phyloP scores from a whole-genome alignment of 73 alveolate species.

The Chromera velia region DNA sequence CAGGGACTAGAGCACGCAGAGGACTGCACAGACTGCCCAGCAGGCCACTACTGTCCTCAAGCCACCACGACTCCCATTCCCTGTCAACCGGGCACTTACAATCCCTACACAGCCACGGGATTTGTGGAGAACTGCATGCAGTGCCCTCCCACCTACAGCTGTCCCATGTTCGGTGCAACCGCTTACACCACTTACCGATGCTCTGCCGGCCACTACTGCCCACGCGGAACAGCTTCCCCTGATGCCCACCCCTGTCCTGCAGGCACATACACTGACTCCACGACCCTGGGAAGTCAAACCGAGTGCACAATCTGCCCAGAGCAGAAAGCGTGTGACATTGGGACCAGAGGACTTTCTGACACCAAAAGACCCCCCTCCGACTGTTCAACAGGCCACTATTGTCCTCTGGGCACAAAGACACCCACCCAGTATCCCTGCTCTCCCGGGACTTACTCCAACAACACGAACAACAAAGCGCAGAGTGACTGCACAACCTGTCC shows the following conservation, averaged over 20 bases:
- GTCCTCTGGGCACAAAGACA: slow-evolving; percentile 45
- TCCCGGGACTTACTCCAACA: too few relatives aligned
- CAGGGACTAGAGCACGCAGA: too few relatives aligned
- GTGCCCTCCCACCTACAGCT: too few relatives aligned
- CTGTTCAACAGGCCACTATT: slow-evolving; percentile 67
- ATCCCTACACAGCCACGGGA: background rate
- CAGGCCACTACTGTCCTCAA: slow-evolving; percentile 64
- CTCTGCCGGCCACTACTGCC: slow-evolving; percentile 36
- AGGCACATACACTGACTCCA: slow-evolving; percentile 59
- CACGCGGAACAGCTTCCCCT: slow-evolving; percentile 46
- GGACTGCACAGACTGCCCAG: too few relatives aligned
- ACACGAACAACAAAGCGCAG: too few relatives aligned
- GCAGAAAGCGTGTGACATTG: too few relatives aligned
- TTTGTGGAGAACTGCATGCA: too few relatives aligned
- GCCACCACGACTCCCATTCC: slow-evolving; percentile 46
- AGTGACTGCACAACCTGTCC: slow-evolving; percentile 44
- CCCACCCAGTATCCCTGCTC: slow-evolving; percentile 64
- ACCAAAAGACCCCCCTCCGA: slow-evolving; percentile 26
- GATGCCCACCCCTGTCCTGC: slow-evolving; percentile 58
- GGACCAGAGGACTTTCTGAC: too few relatives aligned
- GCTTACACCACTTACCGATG: slow-evolving; percentile 13
- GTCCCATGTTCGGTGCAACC: slow-evolving; percentile 4
- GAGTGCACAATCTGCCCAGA: too few relatives aligned
- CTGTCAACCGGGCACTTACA: slow-evolving; percentile 60
- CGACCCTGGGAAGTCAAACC: too few relatives aligned